These are phyloP conservation scores for Hymenoscyphus salicellus DNA, from an alignment of 2,329 filamentous ascomycete species.

Conservation along the genomic window DNA sequence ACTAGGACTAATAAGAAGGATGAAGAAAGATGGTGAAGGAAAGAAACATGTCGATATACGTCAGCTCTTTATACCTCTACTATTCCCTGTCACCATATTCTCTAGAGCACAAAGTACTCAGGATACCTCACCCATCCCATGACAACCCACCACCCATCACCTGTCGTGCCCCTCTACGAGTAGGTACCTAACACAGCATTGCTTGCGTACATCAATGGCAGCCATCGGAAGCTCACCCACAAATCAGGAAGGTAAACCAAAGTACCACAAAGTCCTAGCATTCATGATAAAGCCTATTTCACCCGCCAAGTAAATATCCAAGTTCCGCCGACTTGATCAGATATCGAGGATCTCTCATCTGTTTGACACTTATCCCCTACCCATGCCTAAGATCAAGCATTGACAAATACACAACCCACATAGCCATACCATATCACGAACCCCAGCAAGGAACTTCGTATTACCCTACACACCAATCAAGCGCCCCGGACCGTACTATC, in stretches of 20 bases:
- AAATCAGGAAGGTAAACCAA: conserved; percentile 1
- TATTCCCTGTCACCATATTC: background rate
- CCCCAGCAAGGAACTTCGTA: background rate
- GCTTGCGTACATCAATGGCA: background rate
- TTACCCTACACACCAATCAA: background rate
- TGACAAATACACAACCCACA: background rate
- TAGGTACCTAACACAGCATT: background rate
- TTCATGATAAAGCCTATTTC: background rate
- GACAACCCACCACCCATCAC: background rate
- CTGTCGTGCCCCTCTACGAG: background rate
- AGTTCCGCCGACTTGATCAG: background rate
- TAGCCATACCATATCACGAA: background rate
- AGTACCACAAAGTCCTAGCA: background rate
- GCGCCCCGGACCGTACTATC: background rate
- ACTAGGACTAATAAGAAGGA: background rate
- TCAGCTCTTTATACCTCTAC: background rate
- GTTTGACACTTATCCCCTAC: background rate
- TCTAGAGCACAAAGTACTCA: background rate
- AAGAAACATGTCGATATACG: background rate
- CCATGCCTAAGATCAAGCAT: background rate
- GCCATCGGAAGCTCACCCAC: background rate
- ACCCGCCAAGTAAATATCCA: background rate
- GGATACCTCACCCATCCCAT: background rate
- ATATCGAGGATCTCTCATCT: background rate
- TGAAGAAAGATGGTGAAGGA: background rate